Evolutionary conservation across 306 rosid species (phyloP).

Genomic region (Malus sieversii): DNA sequence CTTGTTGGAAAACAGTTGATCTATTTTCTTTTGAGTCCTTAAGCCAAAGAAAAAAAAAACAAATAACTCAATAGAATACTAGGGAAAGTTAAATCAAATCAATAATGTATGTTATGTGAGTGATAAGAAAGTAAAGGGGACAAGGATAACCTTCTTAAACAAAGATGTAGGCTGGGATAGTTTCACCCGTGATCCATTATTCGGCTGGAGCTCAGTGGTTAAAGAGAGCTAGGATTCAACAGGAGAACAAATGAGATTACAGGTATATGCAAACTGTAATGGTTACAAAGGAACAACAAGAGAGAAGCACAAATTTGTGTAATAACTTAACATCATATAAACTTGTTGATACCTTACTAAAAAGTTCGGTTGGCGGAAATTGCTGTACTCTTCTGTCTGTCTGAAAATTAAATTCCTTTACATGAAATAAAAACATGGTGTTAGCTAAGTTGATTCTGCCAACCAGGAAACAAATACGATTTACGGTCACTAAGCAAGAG

Average conservation of each 20-base stretch:
- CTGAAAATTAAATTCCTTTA: slow-evolving; percentile 76
- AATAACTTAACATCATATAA: too few species aligned
- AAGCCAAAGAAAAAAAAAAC: slow-evolving; percentile 35
- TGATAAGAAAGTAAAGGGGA: not conserved
- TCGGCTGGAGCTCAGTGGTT: slow-evolving; percentile 45
- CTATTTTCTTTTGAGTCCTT: slow-evolving; percentile 95
- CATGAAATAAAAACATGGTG: slow-evolving; percentile 25
- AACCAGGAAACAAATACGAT: slow-evolving; percentile 1
- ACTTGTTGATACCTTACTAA: slow-evolving; percentile 56
- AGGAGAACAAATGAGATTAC: slow-evolving; percentile 11
- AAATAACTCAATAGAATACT: slow-evolving; percentile 35
- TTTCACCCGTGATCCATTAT: slow-evolving; percentile 38
- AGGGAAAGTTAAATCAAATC: slow-evolving; percentile 4
- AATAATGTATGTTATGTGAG: not conserved
- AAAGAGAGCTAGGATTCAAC: slow-evolving; percentile 60
- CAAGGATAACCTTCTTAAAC: slow-evolving; percentile 53
- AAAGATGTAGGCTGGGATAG: slow-evolving; percentile 28
- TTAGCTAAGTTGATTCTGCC: not conserved
- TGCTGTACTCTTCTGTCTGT: slow-evolving; percentile 55
- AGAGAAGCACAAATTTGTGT: not conserved
- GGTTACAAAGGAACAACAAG: not conserved
- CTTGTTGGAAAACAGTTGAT: slow-evolving; percentile 43
- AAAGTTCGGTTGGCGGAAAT: slow-evolving; percentile 72
- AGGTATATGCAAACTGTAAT: not conserved
- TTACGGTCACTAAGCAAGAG: not conserved